These are phyloP conservation scores for Fusarium odoratissimum DNA, from an alignment of 2,329 filamentous ascomycete genomes.

Conservation along the genomic window DNA sequence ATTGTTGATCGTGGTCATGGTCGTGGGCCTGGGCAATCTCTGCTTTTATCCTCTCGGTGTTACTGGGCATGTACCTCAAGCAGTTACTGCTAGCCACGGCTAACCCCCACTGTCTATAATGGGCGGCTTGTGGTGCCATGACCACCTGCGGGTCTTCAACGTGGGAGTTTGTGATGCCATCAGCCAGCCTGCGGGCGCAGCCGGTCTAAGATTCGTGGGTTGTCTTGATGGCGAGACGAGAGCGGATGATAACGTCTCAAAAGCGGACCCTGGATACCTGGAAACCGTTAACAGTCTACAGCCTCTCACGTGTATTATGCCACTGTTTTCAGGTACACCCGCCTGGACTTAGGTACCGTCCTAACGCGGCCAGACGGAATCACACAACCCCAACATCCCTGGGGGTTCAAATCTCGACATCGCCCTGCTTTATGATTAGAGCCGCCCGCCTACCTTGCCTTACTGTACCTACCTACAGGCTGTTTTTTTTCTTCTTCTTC, in stretches of 20 bases:
- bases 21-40: constrained; percentile 5
- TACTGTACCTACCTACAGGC: constrained; percentile 2
- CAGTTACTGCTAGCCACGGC: background rate
- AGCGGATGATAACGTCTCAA: constrained; percentile 45
- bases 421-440: constrained; percentile 48
- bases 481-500: constrained; percentile 13
- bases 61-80: constrained; percentile 8
- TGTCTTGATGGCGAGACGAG: constrained; percentile 40
- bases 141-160: constrained; percentile 44
- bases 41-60: constrained; percentile 30
- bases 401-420: constrained; percentile 45
- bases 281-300: constrained; percentile 27
- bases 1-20: background rate
- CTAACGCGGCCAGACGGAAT: constrained; percentile 41
- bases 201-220: constrained; percentile 46
- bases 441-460: constrained; percentile 32
- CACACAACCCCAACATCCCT: constrained; percentile 43
- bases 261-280: constrained; percentile 26
- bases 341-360: constrained; percentile 20
- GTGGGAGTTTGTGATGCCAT: constrained; percentile 48
- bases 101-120: constrained; percentile 40
- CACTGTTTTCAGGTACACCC: constrained; percentile 7
- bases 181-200: constrained; percentile 46
- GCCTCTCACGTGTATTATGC: background rate
- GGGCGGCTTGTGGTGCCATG: constrained; percentile 43